Percentiles rank a stretch among this genome's conserved stretches.
These are phyloP conservation scores for Dendrobium officinale DNA, from an alignment of 106 monocot genomes.

Conservation along the genomic window DNA sequence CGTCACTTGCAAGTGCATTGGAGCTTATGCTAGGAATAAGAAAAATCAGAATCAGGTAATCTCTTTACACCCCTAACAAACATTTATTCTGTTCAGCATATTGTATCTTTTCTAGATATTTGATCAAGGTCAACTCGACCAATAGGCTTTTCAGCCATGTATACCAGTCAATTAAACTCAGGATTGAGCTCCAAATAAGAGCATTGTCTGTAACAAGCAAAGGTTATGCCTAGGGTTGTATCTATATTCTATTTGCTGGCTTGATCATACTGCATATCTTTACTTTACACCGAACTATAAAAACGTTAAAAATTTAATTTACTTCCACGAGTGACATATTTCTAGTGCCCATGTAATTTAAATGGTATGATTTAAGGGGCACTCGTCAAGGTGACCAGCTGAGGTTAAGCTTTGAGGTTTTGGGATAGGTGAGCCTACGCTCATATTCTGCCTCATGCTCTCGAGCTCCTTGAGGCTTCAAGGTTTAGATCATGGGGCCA, in stretches of 20 bases:
- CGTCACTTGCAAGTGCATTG: conserved; percentile 86
- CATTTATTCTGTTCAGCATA: neutral
- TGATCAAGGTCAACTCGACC: neutral
- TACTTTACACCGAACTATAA: neutral
- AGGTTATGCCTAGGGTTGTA: neutral
- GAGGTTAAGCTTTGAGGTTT: neutral
- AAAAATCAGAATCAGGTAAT: conserved; percentile 97
- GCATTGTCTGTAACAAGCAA: neutral
- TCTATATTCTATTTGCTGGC: neutral
- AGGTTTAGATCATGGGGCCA: neutral
- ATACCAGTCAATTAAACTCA: neutral
- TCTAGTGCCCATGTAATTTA: neutral
- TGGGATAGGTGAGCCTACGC: neutral
- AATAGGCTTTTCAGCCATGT: neutral
- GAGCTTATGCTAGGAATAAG: conserved; percentile 97
- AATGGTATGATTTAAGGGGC: neutral
- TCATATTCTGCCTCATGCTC: neutral
- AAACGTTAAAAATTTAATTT: neutral
- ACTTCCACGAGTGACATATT: neutral
- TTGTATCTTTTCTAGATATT: neutral
- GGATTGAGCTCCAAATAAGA: neutral
- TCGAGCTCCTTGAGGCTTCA: neutral
- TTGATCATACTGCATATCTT: neutral
- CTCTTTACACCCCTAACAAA: neutral
- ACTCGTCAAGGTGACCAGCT: neutral